Conservation (phyloP, 2,329 filamentous ascomycete species). For the Diaporthe ilicicola region DNA sequence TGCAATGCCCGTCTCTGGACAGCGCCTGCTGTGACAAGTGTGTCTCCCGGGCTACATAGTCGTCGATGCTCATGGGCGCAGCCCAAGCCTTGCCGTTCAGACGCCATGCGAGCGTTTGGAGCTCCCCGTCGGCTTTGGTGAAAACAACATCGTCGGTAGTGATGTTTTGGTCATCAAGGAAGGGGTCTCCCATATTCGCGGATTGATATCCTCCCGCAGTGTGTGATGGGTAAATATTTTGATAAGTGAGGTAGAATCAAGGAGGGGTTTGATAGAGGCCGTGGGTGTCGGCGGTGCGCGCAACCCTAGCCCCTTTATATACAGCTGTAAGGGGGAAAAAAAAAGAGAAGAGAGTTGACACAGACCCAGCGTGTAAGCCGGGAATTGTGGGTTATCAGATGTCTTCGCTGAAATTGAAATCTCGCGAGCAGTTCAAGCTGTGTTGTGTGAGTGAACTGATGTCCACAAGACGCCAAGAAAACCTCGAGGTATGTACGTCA, state of each 20-base stretch:
- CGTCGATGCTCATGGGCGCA: conserved; percentile 39
- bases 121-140: conserved; percentile 40
- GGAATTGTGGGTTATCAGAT: conserved; percentile 33
- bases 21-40: conserved; percentile 41
- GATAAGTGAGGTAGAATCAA: background rate
- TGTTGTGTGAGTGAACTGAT: background rate
- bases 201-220: background rate
- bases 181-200: conserved; percentile 20
- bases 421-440: conserved; percentile 21
- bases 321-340: background rate
- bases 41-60: conserved; percentile 41
- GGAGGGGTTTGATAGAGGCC: background rate
- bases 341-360: background rate
- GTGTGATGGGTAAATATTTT: background rate
- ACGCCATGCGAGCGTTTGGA: conserved; percentile 42
- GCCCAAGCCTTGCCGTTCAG: conserved; percentile 44
- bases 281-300: background rate
- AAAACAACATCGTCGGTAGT: conserved; percentile 40
- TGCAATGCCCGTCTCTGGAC: conserved; percentile 37
- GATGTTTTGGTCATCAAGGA: conserved; percentile 34
- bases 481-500: background rate
- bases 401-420: conserved; percentile 35
- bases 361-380: conserved; percentile 31
- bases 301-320: conserved; percentile 24
- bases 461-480: background rate